Percentiles rank a stretch among this genome's conserved stretches.
Conservation (phyloP, 176 grass and related monocot genomes). For the Aegilops longissima region DNA sequence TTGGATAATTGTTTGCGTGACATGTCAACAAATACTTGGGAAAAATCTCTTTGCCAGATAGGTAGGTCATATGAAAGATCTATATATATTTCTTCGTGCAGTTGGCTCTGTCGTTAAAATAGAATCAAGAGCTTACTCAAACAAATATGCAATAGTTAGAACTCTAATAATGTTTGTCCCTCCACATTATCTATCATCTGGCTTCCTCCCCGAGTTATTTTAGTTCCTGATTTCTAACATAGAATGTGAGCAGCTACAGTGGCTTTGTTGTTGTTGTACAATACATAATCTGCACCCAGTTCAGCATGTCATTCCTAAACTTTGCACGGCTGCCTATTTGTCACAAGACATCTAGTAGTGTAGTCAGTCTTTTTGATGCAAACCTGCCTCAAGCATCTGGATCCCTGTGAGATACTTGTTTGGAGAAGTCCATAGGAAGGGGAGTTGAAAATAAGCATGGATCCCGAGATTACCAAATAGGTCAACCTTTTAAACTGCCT, state of each 20-base stretch:
- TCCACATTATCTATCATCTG: background rate
- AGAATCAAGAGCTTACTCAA: background rate
- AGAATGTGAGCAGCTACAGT: background rate
- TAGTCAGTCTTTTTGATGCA: too few species aligned
- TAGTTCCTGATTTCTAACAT: background rate
- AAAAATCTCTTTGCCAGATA: background rate
- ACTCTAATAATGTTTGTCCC: background rate
- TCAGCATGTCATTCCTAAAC: too few species aligned
- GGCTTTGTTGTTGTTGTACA: too few species aligned
- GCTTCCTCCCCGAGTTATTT: background rate
- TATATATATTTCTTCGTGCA: background rate
- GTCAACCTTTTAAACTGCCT: too few species aligned
- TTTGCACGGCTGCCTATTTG: too few species aligned
- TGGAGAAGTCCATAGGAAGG: too few species aligned
- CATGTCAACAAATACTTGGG: background rate
- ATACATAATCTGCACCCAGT: too few species aligned
- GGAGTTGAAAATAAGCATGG: too few species aligned
- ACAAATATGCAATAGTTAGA: background rate
- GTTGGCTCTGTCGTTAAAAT: background rate
- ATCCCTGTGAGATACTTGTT: too few species aligned
- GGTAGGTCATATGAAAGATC: background rate
- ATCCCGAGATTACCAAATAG: too few species aligned
- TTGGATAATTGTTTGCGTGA: background rate
- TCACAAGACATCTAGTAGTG: too few species aligned
- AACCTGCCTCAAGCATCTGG: too few species aligned